phyloP scores from a whole-genome alignment of 2,329 filamentous ascomycete species.

The Phoma sp. region DNA sequence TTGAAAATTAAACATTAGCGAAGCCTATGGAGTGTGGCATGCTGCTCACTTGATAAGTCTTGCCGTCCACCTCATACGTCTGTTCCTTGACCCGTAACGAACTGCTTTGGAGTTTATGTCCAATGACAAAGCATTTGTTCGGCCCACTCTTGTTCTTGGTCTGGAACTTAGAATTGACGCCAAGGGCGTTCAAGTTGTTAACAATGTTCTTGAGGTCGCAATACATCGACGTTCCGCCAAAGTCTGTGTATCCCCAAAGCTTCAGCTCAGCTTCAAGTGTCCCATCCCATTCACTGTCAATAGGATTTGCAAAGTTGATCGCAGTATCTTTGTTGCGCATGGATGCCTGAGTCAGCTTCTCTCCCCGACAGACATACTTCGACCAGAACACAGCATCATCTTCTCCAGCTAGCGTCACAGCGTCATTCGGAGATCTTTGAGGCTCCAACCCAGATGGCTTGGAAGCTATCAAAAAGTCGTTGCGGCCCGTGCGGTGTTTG shows the following conservation, averaged over 20 bases:
- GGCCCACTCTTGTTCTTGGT: too few relatives aligned
- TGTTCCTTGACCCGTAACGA: too few relatives aligned
- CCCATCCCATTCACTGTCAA: neutral
- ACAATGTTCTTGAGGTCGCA: neutral
- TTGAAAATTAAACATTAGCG: neutral
- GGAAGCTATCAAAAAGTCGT: too few relatives aligned
- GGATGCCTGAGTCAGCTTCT: neutral
- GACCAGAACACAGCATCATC: neutral
- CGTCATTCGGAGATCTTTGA: too few relatives aligned
- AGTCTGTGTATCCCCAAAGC: conserved; percentile 1
- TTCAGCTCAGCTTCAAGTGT: neutral
- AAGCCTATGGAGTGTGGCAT: neutral
- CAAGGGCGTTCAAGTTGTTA: neutral
- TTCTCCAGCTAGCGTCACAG: neutral
- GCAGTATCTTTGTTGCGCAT: neutral
- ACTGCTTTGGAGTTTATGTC: too few relatives aligned
- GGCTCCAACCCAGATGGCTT: too few relatives aligned
- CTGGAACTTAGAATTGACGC: neutral
- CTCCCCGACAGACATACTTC: neutral
- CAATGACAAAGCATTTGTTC: too few relatives aligned
- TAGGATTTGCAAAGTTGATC: neutral
- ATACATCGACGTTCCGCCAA: too few relatives aligned
- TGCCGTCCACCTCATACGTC: neutral
- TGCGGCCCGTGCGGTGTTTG: neutral
- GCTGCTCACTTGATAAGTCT: neutral